Base-by-base conservation (phyloP, 306 rosid genomes). In the Ceratonia siliqua region DNA sequence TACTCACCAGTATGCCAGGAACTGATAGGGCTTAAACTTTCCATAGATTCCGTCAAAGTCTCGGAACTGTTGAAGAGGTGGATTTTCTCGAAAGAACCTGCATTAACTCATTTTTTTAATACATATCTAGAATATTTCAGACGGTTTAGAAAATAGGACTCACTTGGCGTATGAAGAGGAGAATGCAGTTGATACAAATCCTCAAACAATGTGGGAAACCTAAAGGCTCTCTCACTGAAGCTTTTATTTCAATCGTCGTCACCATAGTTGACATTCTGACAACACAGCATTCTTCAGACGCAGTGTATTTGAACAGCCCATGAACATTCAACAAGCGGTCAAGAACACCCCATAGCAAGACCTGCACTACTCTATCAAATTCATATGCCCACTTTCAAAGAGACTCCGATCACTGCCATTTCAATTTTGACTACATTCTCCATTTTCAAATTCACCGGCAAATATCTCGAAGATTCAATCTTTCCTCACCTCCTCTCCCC, bases 171-270 rank as follows among this genome's bases (percentile, higher is more conserved):
- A 83, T 83, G 41, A 88, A 86, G 59, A 86, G 90, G 6, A 86
- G 86, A 6, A 86, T 68, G 70, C 90, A 86, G 74, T 86, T 86
- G 27, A 86, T 84, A n/a, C 90, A 86, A 83, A 42, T 86, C 90
- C 82, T 86, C 90, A 41, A 83, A 86, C 70, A 86, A 68, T 1
- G 87, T 62, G 39, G 90, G 86, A 48, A 88, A 83, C 81, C 88
- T 78, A 63, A 86, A 86, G 11, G 83, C 82, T 62, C 87, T 79
- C 42, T 84, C 90, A 1, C 8, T 12, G 32, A 78, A 78, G 65
- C 73, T 67, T 62, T 39, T 25, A 61, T 43, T 49, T 25, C 27
- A 38, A 54, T 36, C 70, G 17, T 38, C 77, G 9, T 1, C 58
- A 1, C 35, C 68, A 50, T 62, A 11, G 62, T 3, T 7, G 42